phyloP scores from a whole-genome alignment of 2,329 filamentous ascomycete species.

The Diplodia intermedia region DNA sequence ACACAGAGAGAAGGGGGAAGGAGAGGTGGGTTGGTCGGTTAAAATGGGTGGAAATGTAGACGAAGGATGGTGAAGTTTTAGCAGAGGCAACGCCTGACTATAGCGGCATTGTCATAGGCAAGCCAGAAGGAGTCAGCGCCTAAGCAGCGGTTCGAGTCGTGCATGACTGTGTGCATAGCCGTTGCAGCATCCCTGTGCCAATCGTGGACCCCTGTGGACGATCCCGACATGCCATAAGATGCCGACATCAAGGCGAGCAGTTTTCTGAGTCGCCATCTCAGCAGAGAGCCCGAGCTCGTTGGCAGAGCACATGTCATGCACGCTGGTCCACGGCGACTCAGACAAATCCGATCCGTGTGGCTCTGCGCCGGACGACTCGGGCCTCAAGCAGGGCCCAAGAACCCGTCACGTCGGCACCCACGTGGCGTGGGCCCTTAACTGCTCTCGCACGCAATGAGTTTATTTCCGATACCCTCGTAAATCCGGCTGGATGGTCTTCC shows the following conservation, averaged over 20 bases:
- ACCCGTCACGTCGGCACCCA: constrained; percentile 2
- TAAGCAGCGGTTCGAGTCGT: constrained; percentile 1
- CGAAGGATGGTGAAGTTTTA: background rate
- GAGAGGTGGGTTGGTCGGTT: background rate
- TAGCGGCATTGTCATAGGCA: background rate
- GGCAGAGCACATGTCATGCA: background rate
- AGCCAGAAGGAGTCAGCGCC: background rate
- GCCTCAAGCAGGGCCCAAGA: background rate
- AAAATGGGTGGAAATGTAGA: background rate
- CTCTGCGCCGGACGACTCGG: constrained; percentile 10
- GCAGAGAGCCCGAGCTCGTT: background rate
- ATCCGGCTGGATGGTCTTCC: constrained; percentile 1
- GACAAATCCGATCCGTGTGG: background rate
- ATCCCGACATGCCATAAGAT: background rate
- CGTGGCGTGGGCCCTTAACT: background rate
- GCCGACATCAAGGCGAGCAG: constrained; percentile 3
- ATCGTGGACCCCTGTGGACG: constrained; percentile 21
- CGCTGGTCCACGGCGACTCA: constrained; percentile 1
- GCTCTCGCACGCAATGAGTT: background rate
- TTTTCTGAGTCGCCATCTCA: constrained; percentile 14
- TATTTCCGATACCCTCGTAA: background rate
- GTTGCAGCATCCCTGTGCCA: constrained; percentile 17
- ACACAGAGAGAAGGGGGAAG: background rate
- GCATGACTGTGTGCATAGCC: background rate
- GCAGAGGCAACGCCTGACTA: background rate